phyloP scores from a whole-genome alignment of 768 basidiomycete species.

The Lactarius hengduanensis region DNA sequence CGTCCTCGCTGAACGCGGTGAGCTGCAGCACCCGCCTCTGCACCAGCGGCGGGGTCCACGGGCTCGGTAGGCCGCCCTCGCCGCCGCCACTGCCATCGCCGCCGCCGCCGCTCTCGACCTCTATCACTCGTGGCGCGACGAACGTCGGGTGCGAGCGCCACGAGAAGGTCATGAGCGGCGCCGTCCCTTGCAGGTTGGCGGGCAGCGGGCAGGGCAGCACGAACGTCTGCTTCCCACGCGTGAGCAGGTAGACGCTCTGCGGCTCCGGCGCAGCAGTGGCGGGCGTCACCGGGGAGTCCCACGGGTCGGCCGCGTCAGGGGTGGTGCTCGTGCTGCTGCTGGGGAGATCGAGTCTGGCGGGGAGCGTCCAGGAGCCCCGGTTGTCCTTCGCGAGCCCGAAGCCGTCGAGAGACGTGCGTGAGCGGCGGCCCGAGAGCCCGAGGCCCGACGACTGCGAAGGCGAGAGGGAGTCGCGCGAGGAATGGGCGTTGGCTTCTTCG shows the following conservation, averaged over 20 bases:
- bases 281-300: neutral
- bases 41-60: neutral
- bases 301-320: neutral
- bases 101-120: constrained; percentile 1
- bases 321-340: neutral
- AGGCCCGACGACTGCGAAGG: constrained; percentile 29
- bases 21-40: constrained; percentile 57
- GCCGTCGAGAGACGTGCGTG: constrained; percentile 46
- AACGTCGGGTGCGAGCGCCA: constrained; percentile 62
- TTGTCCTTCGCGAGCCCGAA: constrained; percentile 41
- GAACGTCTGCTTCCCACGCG: constrained; percentile 67
- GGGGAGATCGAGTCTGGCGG: constrained; percentile 49
- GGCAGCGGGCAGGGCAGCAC: constrained; percentile 69
- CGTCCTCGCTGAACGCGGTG: constrained; percentile 65
- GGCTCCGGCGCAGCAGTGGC: constrained; percentile 34
- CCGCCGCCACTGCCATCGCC: neutral
- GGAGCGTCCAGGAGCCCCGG: constrained; percentile 49
- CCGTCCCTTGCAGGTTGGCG: constrained; percentile 42
- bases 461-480: constrained; percentile 31
- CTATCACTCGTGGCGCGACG: constrained; percentile 52
- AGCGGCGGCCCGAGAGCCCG: constrained; percentile 34
- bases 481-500: constrained; percentile 36
- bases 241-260: constrained; percentile 59
- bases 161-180: constrained; percentile 52
- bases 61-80: neutral